Conservation (phyloP, 1,139 yeast species). For the Blastobotrys buckinghamii region DNA sequence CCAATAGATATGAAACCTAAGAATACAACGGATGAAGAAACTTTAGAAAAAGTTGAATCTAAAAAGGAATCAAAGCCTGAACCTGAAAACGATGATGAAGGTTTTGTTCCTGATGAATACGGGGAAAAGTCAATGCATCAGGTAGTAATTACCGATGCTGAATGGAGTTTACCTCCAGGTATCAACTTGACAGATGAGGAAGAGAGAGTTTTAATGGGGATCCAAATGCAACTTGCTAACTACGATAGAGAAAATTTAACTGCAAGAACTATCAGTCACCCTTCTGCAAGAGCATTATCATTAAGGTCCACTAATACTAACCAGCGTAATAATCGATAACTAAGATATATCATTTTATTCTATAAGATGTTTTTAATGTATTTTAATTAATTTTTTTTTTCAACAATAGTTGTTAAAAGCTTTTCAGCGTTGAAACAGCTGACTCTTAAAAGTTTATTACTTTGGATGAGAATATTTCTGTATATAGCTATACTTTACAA, state of each 20-base stretch:
- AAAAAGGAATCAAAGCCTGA: background rate
- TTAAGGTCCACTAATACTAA: too few relatives aligned
- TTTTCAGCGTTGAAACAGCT: too few relatives aligned
- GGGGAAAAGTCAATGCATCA: background rate
- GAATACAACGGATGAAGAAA: background rate
- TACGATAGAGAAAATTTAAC: background rate
- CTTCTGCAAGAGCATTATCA: background rate
- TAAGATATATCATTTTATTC: too few relatives aligned
- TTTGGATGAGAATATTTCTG: too few relatives aligned
- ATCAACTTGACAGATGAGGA: slow-evolving; percentile 9
- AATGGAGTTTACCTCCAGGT: slow-evolving; percentile 8
- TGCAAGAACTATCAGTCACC: background rate
- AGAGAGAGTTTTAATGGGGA: slow-evolving; percentile 1
- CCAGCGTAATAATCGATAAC: too few relatives aligned
- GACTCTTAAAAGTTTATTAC: too few relatives aligned
- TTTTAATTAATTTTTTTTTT: too few relatives aligned
- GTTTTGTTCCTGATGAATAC: background rate
- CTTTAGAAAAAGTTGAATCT: background rate
- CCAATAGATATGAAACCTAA: slow-evolving; percentile 26
- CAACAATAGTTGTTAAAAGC: too few relatives aligned
- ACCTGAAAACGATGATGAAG: background rate
- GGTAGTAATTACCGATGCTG: background rate
- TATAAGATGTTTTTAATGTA: too few relatives aligned
- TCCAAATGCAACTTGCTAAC: slow-evolving; percentile 7
- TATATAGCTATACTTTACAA: too few relatives aligned